These are phyloP conservation scores for Rhodamnia argentea DNA, from an alignment of 345 rosid genomes.

Conservation along the genomic window DNA sequence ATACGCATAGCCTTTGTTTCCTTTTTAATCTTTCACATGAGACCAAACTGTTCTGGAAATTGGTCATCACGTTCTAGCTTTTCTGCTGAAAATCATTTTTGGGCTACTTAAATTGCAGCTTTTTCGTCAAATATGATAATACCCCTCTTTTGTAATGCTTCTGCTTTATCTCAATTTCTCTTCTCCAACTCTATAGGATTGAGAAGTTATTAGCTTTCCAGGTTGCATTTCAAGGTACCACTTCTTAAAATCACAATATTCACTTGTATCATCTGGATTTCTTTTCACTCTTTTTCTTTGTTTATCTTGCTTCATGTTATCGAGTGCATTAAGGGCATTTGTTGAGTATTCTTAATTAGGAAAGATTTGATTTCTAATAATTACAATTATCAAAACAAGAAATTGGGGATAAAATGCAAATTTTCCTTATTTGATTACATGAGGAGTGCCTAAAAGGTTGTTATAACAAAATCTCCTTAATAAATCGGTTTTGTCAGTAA, in stretches of 20 bases:
- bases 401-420: not conserved
- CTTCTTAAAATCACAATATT: not conserved
- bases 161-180: not conserved
- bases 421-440: not conserved
- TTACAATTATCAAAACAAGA: not conserved
- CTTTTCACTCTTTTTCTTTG: not conserved
- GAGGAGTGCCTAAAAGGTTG: not conserved
- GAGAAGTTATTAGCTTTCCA: not conserved
- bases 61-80: not conserved
- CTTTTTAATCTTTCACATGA: not conserved
- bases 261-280: not conserved
- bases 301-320: not conserved
- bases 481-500: not conserved
- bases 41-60: not conserved
- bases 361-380: not conserved
- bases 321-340: not conserved
- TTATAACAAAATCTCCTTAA: not conserved
- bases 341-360: not conserved
- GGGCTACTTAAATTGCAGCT: not conserved
- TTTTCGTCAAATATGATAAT: not conserved
- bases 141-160: not conserved
- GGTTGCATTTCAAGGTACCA: not conserved
- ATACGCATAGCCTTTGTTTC: not conserved
- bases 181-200: not conserved
- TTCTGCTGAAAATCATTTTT: not conserved